Evolutionary conservation across 257 asterid species (phyloP).

Genomic region (Solanum phureja): DNA sequence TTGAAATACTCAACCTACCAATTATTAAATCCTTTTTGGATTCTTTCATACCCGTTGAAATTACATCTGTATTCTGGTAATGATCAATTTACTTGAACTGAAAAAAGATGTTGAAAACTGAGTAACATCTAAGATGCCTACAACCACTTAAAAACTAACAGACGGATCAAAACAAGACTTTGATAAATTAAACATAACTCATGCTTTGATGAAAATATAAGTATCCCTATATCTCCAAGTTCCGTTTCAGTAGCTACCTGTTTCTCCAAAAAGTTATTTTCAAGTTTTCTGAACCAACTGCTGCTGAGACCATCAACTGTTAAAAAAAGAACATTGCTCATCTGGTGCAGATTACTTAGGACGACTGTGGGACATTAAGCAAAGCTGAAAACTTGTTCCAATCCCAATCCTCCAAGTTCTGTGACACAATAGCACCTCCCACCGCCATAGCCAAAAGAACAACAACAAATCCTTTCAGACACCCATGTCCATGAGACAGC

Average conservation of each 20-base stretch:
- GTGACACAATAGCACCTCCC: conserved; percentile 39
- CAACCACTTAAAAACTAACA: background rate
- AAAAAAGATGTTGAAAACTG: background rate
- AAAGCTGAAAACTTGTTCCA: conserved; percentile 26
- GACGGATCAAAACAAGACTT: background rate
- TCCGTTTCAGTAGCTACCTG: background rate
- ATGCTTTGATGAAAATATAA: background rate
- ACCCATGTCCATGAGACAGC: conserved; percentile 43
- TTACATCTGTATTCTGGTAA: background rate
- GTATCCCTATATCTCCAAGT: background rate
- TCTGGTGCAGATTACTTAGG: conserved; percentile 41
- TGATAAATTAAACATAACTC: background rate
- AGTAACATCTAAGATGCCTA: background rate
- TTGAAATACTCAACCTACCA: background rate
- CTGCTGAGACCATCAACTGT: background rate
- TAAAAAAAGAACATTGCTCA: background rate
- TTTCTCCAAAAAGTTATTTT: background rate
- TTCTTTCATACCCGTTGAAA: background rate
- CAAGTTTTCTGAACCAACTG: background rate
- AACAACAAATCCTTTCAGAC: conserved; percentile 33
- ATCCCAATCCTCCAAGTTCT: conserved; percentile 34
- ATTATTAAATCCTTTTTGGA: background rate
- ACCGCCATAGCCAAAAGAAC: conserved; percentile 28
- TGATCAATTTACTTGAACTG: background rate
- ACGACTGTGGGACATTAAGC: conserved; percentile 45